phyloP scores from a whole-genome alignment of 2,329 filamentous ascomycete genomes.

The Microdochium nivale region DNA sequence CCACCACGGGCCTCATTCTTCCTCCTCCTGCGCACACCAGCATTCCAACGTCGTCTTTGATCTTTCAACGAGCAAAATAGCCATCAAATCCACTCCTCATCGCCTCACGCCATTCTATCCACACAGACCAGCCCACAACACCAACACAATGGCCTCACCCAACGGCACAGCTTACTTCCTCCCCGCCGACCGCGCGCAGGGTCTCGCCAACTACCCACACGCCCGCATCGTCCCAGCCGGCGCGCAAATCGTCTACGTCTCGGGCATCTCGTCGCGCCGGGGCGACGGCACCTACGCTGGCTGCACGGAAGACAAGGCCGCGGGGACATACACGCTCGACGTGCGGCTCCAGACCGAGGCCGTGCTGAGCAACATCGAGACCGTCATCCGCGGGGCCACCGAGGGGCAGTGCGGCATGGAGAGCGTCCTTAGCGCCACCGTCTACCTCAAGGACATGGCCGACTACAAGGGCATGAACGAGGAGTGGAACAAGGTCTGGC shows the following conservation, averaged over 20 bases:
- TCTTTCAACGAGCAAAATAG: neutral
- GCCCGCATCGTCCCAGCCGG: conserved; percentile 17
- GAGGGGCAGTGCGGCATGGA: conserved; percentile 17
- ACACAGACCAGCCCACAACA: neutral
- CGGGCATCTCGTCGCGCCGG: conserved; percentile 22
- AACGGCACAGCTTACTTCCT: conserved; percentile 21
- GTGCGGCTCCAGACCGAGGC: conserved; percentile 21
- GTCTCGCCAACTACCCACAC: conserved; percentile 25
- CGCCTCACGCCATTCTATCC: no score
- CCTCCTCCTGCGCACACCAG: neutral
- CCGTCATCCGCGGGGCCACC: conserved; percentile 19
- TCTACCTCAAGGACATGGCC: conserved; percentile 21
- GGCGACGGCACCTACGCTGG: conserved; percentile 23
- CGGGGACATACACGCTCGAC: conserved; percentile 16
- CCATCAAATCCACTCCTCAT: neutral
- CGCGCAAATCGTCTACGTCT: conserved; percentile 18
- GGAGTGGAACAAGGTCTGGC: conserved; percentile 25
- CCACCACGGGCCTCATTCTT: neutral
- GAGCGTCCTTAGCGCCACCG: conserved; percentile 22
- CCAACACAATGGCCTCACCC: conserved; percentile 9
- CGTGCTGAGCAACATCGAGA: conserved; percentile 22
- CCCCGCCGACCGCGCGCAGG: conserved; percentile 17
- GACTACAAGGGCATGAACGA: conserved; percentile 24
- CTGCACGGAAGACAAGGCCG: conserved; percentile 12
- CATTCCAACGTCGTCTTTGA: neutral